Evolutionary conservation across 177 flowering plant genomes (phyloP), one percentile per base, ranked within the genome.

Genomic region (Vitis hybrid): DNA sequence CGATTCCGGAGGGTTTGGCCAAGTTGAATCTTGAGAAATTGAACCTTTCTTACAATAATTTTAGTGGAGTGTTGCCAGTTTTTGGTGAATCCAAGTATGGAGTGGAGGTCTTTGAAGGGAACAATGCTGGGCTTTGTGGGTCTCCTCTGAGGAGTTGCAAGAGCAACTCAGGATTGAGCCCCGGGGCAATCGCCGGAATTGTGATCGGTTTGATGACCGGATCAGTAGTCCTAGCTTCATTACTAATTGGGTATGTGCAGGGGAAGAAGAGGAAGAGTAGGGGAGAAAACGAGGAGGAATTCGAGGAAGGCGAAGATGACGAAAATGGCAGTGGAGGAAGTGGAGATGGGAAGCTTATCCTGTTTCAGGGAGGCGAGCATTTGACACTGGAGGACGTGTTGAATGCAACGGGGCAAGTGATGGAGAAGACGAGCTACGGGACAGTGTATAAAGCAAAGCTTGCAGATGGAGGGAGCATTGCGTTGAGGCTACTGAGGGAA

Each of bases 351-450:
- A 93, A 86, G 82, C 84, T 95, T 60, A 73, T 92, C 53, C 65
- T 91, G 74, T 95, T 95, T 77, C 90, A 92, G 73, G 98, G 99
- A 0, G 98, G 97, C 0, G 99, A 95, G 83, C 91, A 93, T 81
- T 85, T 95, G 86, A 90, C 92, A 1, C 76, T 90, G 17, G 99
- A 95, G 66, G 98, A 95, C 80, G 97, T 91, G 19, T 75, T 93
- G 85, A 95, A 95, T 79, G 99, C 99, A 3, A 93, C 98, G 0
- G 99, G 99, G 15, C 99, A 93, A 69, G 96, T 95, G 7, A 80
- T 91, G 88, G 99, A 93, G 88, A 95, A 95, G 80, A 93, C 97
- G 1, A 87, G 83, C 76, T 95, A 95, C 76, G 98, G 99, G 44
- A 93, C 97, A 1, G 87, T 87, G 5, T 95, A 93, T 50, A 95